Percentiles rank a stretch among this genome's conserved stretches.
phyloP scores from a whole-genome alignment of 2,329 filamentous ascomycete species.

The Setomelanomma holmii region DNA sequence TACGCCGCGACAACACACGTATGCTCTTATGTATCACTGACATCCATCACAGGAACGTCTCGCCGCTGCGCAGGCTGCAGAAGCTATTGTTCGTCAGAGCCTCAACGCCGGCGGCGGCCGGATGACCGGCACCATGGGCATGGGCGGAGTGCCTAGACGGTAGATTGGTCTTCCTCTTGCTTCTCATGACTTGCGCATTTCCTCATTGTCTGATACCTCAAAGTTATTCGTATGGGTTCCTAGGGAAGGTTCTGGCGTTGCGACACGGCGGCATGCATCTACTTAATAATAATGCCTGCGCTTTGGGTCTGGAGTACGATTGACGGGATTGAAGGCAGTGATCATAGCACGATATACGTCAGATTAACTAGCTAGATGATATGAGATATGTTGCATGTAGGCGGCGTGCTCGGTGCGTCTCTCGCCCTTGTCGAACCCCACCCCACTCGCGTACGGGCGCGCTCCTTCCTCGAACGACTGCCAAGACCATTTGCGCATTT shows the following conservation, averaged over 20 bases:
- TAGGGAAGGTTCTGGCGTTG: neutral
- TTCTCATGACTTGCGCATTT: constrained; percentile 2
- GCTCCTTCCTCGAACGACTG: neutral
- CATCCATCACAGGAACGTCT: constrained; percentile 68
- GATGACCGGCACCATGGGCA: constrained; percentile 53
- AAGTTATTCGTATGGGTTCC: constrained; percentile 7
- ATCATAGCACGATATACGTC: neutral
- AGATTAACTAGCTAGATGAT: neutral
- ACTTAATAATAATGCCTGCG: constrained; percentile 1
- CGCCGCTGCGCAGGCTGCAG: constrained; percentile 86
- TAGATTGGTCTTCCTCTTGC: constrained; percentile 7
- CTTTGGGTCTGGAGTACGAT: neutral
- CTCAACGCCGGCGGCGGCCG: constrained; percentile 66
- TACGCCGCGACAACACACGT: constrained; percentile 12
- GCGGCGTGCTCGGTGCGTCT: neutral
- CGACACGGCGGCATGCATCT: neutral
- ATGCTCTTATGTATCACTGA: constrained; percentile 2
- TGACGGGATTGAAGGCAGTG: neutral
- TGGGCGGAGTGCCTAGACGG: constrained; percentile 14
- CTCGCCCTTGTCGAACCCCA: neutral
- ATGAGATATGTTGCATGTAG: neutral
- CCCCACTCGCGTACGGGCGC: neutral
- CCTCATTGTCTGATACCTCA: constrained; percentile 22
- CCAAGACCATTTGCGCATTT: neutral
- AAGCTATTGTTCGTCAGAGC: constrained; percentile 94